Conservation (phyloP, 345 rosid species). For the Microcos paniculata region DNA sequence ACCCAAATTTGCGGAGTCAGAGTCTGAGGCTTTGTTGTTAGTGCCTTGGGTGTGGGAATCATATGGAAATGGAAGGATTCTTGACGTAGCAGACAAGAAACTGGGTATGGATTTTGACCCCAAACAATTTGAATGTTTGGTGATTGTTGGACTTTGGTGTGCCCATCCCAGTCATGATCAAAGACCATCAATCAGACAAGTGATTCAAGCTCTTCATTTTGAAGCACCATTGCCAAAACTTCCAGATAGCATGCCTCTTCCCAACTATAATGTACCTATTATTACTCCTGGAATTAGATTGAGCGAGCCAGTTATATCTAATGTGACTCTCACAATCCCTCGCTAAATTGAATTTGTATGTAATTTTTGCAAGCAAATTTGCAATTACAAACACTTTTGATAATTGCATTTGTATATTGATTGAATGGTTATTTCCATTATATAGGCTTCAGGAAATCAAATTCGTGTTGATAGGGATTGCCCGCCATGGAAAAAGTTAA, state of each 20-base stretch:
- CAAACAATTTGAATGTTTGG: conserved; percentile 20
- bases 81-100: conserved; percentile 9
- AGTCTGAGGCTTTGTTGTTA: neutral
- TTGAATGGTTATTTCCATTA: conserved; percentile 8
- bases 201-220: conserved; percentile 11
- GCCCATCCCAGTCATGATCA: conserved; percentile 13
- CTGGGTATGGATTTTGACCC: neutral
- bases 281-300: neutral
- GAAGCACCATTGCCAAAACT: conserved; percentile 14
- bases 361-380: neutral
- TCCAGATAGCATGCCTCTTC: conserved; percentile 9
- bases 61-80: neutral
- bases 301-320: neutral
- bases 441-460: conserved; percentile 83
- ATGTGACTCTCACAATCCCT: neutral
- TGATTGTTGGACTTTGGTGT: conserved; percentile 28
- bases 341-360: neutral
- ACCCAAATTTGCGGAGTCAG: neutral
- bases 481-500: conserved; percentile 92
- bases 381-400: neutral
- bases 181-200: conserved; percentile 22
- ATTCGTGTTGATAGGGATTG: conserved; percentile 95
- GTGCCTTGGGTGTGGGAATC: conserved; percentile 8
- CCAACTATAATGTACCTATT: neutral
- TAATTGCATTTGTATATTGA: too few relatives aligned